phyloP scores from a whole-genome alignment of 192 early-diverging fungal species.

The Coemansia erecta region DNA sequence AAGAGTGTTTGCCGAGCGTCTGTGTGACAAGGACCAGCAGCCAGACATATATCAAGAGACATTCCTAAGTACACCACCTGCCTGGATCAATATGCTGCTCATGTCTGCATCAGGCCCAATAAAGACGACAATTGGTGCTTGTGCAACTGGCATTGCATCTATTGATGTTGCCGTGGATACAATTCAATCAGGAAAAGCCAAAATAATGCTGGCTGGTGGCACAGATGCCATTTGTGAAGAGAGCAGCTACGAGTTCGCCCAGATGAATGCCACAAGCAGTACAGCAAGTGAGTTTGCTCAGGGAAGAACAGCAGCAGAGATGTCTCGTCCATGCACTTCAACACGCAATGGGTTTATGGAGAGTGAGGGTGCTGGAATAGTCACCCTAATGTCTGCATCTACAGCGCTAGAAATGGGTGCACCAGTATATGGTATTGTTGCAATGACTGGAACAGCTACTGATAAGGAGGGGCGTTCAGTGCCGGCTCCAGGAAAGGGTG shows the following conservation, averaged over 20 bases:
- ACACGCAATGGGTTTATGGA: slow-evolving; percentile 94
- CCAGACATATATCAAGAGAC: slow-evolving; percentile 92
- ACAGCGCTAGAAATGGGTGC: slow-evolving; percentile 90
- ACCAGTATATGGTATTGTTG: slow-evolving; percentile 90
- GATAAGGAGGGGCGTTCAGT: slow-evolving; percentile 94
- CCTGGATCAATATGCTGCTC: slow-evolving; percentile 95
- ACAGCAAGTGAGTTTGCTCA: slow-evolving; percentile 76
- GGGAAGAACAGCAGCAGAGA: slow-evolving; percentile 84
- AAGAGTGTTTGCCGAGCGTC: slow-evolving; percentile 76
- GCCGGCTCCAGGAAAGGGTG: slow-evolving; percentile 92
- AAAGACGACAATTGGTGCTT: slow-evolving; percentile 74
- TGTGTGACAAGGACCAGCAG: slow-evolving; percentile 78
- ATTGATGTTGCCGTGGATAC: slow-evolving; percentile 89
- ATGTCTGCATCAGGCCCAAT: slow-evolving; percentile 91
- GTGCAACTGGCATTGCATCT: slow-evolving; percentile 88
- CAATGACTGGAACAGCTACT: slow-evolving; percentile 81
- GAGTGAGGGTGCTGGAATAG: slow-evolving; percentile 83
- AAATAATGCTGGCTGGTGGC: slow-evolving; percentile 87
- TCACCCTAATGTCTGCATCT: slow-evolving; percentile 84
- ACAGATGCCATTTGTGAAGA: slow-evolving; percentile 83
- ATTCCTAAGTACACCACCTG: slow-evolving; percentile 94
- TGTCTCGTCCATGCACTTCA: slow-evolving; percentile 86
- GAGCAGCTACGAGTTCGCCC: slow-evolving; percentile 76
- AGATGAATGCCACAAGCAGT: slow-evolving; percentile 94
- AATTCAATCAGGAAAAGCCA: slow-evolving; percentile 85